Base-by-base conservation (phyloP, 176 grass and related monocot genomes). In the Pharus latifolius region DNA sequence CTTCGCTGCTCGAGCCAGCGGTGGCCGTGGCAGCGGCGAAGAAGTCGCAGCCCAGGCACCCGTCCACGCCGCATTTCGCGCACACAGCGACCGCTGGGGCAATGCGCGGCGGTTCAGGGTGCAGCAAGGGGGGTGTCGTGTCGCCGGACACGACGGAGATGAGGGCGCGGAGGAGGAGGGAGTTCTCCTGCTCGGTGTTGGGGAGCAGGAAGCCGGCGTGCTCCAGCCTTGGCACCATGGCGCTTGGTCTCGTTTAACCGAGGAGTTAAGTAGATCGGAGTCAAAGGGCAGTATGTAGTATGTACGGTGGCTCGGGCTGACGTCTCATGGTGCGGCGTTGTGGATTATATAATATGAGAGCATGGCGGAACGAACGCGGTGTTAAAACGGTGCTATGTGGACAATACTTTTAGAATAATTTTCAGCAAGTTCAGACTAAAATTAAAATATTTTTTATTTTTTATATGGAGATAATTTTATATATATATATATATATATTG, bases 151-250 rank as follows among this genome's bases (percentile, higher is more conserved):
- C 49, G 42, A 92, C 83, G 75, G 78, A 91, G 53, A 82, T 68
- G 75, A 97, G 86, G 4, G 94, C 84, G 63, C 82, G 69, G 55
- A 97, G 77, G 60, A 97, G 54, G 63, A 97, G 66, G 5, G 83
- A 59, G 80, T 89, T 69, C 83, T 97, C 94, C 54, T 75, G 86
- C 60, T 92, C 86, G 46, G 74, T 16, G 84, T 78, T 92, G 7
- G 84, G 89, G 28, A 81, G 88, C 68, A 70, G 78, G 89, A 88
- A 88, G 32, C 69, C 71, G 27, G 70, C 70, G 25, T 41, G 71
- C 78, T 88, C 77, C 22, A 78, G 77, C 69, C 84, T 73, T 24
- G 72, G 84, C 62, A 58, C 81, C 88, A 92, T 88, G 76, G 49
- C 64, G 61, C n/a, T n/a, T n/a, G n/a, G n/a, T n/a, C n/a, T n/a